These are phyloP conservation scores for Brassica rapa DNA, from an alignment of 345 rosid species.

Conservation along the genomic window DNA sequence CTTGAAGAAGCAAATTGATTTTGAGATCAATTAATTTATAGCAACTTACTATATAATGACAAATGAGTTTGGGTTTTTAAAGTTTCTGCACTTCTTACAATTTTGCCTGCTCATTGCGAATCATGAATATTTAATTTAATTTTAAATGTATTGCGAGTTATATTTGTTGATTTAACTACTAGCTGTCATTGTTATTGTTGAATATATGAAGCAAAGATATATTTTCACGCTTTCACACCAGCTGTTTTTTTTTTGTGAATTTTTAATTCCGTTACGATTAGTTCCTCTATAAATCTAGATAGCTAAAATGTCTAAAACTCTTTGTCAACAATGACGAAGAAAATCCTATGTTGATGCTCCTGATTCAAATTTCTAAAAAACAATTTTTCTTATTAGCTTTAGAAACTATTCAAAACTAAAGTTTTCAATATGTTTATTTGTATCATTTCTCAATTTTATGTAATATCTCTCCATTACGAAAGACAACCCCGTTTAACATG, in stretches of 20 bases:
- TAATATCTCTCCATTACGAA: too few relatives aligned
- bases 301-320: background rate
- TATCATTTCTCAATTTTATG: too few relatives aligned
- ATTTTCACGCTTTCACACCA: background rate
- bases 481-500: too few relatives aligned
- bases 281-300: background rate
- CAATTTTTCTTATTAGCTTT: too few relatives aligned
- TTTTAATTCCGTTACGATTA: background rate
- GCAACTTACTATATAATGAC: conserved; percentile 14
- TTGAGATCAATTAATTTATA: background rate
- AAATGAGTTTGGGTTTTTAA: conserved; percentile 2
- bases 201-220: background rate
- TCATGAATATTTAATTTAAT: background rate
- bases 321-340: conserved; percentile 1
- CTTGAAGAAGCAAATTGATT: background rate
- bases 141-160: background rate
- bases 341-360: background rate
- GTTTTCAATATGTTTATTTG: too few relatives aligned
- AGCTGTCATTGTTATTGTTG: background rate
- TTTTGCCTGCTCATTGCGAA: background rate
- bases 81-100: background rate
- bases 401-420: too few relatives aligned
- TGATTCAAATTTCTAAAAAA: too few relatives aligned
- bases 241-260: background rate
- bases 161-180: background rate